Evolutionary conservation across 2,329 filamentous ascomycete species (phyloP).

Genomic region (Chaetomiaceae sp.): DNA sequence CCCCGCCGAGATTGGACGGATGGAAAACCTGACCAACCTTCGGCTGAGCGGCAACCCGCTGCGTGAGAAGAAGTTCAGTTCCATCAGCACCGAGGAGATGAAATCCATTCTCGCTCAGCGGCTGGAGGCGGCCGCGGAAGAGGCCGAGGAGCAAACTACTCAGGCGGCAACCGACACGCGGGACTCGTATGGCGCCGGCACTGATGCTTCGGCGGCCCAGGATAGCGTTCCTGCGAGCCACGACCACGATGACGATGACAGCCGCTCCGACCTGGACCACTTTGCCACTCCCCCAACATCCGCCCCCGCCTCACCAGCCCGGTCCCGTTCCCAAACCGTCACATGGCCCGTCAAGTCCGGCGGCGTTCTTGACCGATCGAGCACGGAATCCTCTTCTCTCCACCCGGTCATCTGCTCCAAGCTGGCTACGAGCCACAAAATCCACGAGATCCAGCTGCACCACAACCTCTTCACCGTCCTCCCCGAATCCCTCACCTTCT

Average conservation of each 20-base stretch:
- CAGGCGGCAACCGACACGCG: constrained; percentile 5
- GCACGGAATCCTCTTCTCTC: constrained; percentile 58
- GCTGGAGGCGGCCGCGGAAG: constrained; percentile 53
- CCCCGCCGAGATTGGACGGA: constrained; percentile 70
- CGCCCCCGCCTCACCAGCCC: constrained; percentile 45
- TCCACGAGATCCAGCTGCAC: constrained; percentile 62
- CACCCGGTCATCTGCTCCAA: constrained; percentile 55
- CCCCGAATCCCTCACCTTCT: constrained; percentile 66
- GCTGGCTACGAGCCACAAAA: constrained; percentile 49
- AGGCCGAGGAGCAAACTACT: constrained; percentile 31
- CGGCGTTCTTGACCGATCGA: constrained; percentile 67
- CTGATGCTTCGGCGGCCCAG: neutral
- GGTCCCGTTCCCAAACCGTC: constrained; percentile 46
- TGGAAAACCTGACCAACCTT: constrained; percentile 72
- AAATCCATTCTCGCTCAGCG: constrained; percentile 68
- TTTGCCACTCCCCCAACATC: constrained; percentile 57
- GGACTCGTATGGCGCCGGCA: neutral
- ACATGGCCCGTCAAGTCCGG: constrained; percentile 53
- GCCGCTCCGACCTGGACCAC: constrained; percentile 49
- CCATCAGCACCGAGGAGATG: constrained; percentile 73
- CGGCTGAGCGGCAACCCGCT: constrained; percentile 85
- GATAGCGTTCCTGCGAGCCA: neutral
- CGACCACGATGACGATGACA: constrained; percentile 39
- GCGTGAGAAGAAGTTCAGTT: constrained; percentile 79
- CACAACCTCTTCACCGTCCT: constrained; percentile 71